Percentiles rank a stretch among this genome's conserved stretches.
Evolutionary conservation across 306 rosid species (phyloP).

Genomic region (Oemleria cerasiformis): DNA sequence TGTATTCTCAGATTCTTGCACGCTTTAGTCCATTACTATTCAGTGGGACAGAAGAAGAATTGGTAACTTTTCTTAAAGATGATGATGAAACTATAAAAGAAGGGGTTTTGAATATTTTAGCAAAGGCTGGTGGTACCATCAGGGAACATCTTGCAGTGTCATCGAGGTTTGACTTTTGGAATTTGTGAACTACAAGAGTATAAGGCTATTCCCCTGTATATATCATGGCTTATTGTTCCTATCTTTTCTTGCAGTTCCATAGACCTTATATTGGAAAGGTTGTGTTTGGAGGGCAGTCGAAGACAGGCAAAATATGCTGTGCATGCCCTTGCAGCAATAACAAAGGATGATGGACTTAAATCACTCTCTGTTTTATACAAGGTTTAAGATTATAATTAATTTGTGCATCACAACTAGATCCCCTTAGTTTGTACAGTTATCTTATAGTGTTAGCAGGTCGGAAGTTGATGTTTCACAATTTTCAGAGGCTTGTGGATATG

Average conservation of each 20-base stretch:
- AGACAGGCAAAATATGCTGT: constrained; percentile 97
- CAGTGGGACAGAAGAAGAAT: constrained; percentile 72
- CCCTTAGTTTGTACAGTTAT: constrained; percentile 2
- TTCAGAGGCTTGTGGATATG: constrained; percentile 90
- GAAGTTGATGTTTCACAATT: constrained; percentile 33
- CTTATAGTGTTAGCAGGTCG: constrained; percentile 9
- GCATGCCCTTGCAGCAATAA: constrained; percentile 89
- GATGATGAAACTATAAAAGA: constrained; percentile 75
- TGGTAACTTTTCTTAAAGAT: constrained; percentile 76
- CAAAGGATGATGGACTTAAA: constrained; percentile 93
- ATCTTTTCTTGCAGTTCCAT: constrained; percentile 65
- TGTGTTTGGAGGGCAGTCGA: constrained; percentile 90
- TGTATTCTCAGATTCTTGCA: constrained; percentile 67
- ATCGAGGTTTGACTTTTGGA: constrained; percentile 56
- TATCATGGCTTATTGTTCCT: constrained; percentile 26
- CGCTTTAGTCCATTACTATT: constrained; percentile 84
- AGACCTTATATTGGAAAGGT: constrained; percentile 81
- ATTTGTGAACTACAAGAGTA: not conserved
- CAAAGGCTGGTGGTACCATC: constrained; percentile 93
- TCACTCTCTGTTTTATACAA: constrained; percentile 94
- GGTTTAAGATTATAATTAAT: constrained; percentile 52
- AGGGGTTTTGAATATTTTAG: constrained; percentile 74
- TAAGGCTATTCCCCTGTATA: constrained; percentile 19
- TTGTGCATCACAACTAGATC: constrained; percentile 23
- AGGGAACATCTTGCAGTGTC: constrained; percentile 75